Base-by-base conservation (phyloP, 2,329 filamentous ascomycete species). In the Sarocladiaceae sp. region DNA sequence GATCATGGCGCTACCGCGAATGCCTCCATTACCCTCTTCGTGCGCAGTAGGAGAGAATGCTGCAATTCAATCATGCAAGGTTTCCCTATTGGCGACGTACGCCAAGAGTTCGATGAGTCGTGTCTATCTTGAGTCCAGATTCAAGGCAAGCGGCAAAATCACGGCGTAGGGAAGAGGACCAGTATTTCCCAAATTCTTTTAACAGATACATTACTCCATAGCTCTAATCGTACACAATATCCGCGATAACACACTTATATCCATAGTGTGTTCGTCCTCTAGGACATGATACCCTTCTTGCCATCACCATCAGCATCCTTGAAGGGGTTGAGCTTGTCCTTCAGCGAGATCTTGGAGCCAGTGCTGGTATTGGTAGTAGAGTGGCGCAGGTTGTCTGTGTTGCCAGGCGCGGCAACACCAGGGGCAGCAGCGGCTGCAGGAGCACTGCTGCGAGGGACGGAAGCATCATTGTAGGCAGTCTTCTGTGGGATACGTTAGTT, bases 221-320 rank as follows among this genome's bases (percentile, higher is more conserved):
- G 18, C 5, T n/a, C 33, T 36, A n/a, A 36, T 36, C 33, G 15
- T n/a, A 36, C 7, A 36, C 15, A 17, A 36, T n/a, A n/a, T n/a
- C 15, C 7, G 18, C 15, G 33, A 36, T n/a, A n/a, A 12, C 33
- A 10, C 18, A 37, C 35, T 12, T 37, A 10, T 8, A n/a, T 17
- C 35, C 8, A 37, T 12, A 10, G 6, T 37, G n/a, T 12, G 11
- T 37, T 37, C n/a, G 12, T 23, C 33, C 29, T 29, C 44, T 52
- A 61, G 18, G 50, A 49, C 50, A 61, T 54, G 2, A 61, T 55
- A 2, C 59, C 59, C 50, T 56, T 60, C 54, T 61, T 59, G 0
- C 59, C 59, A 20, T 61, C 59, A 1, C 58, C 55, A 51, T 61
- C 59, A 1, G 59, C 53, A 18, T 61, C 59, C 53, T 58, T 59